phyloP scores from a whole-genome alignment of 352 stramenopile genomes.

The Phytopythium delawarense region DNA sequence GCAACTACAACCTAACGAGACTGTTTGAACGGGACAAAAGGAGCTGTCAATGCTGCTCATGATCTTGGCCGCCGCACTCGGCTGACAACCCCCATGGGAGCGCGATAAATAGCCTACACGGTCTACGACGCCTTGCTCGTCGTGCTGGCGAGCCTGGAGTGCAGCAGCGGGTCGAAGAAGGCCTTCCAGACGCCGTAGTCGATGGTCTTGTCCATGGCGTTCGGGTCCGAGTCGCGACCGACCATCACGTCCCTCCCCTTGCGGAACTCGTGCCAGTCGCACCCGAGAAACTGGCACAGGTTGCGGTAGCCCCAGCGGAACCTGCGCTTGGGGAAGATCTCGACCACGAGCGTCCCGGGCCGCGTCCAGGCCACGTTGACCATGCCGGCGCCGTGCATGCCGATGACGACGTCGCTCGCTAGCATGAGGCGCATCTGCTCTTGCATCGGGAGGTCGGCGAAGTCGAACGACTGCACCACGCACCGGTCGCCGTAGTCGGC shows the following conservation, averaged over 20 bases:
- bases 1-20: too few species aligned
- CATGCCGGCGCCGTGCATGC: conserved; percentile 80
- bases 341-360: conserved; percentile 46
- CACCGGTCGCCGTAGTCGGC: conserved; percentile 25
- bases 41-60: too few species aligned
- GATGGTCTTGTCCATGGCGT: conserved; percentile 52
- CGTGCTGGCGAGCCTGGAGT: conserved; percentile 28
- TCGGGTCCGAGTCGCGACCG: conserved; percentile 22
- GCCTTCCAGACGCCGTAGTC: conserved; percentile 40
- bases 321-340: conserved; percentile 64
- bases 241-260: conserved; percentile 28
- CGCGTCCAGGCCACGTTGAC: conserved; percentile 70
- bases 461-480: conserved; percentile 61
- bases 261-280: conserved; percentile 56
- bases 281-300: conserved; percentile 67
- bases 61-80: too few species aligned
- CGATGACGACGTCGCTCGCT: conserved; percentile 71
- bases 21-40: too few species aligned
- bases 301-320: conserved; percentile 73
- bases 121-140: not conserved
- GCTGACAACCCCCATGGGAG: too few species aligned
- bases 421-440: conserved; percentile 66
- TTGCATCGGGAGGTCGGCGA: conserved; percentile 42
- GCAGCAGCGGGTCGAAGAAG: conserved; percentile 52
- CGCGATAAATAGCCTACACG: not conserved